Evolutionary conservation across 768 basidiomycete genomes (phyloP).

Genomic region (Mycena maculata): DNA sequence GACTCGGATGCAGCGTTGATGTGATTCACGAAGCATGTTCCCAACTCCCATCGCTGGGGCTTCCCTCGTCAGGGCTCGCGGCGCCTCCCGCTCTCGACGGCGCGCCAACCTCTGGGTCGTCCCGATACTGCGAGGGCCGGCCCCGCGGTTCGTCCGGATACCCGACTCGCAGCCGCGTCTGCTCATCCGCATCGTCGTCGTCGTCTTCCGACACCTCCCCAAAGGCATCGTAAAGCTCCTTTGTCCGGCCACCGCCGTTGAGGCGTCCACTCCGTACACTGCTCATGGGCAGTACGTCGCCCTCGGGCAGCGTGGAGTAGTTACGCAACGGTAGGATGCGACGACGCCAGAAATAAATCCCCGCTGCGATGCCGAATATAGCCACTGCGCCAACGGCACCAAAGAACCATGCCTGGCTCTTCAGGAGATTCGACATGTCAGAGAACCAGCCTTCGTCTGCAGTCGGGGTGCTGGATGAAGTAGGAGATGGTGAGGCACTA

Average conservation of each 20-base stretch:
- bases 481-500: slow-evolving; percentile 41
- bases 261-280: slow-evolving; percentile 59
- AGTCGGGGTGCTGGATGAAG: slow-evolving; percentile 62
- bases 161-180: slow-evolving; percentile 66
- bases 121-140: slow-evolving; percentile 56
- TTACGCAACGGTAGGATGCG: slow-evolving; percentile 55
- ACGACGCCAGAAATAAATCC: slow-evolving; percentile 85
- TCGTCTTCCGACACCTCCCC: slow-evolving; percentile 89
- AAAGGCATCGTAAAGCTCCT: slow-evolving; percentile 97
- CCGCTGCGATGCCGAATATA: slow-evolving; percentile 76
- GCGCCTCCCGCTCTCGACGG: slow-evolving; percentile 28
- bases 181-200: slow-evolving; percentile 81
- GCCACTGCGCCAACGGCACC: slow-evolving; percentile 83
- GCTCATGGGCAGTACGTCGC: slow-evolving; percentile 84
- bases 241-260: slow-evolving; percentile 65
- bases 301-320: slow-evolving; percentile 70
- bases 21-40: slow-evolving; percentile 66
- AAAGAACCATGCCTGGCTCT: slow-evolving; percentile 90
- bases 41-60: slow-evolving; percentile 71
- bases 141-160: slow-evolving; percentile 74
- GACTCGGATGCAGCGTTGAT: too few species aligned
- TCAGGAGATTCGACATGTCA: slow-evolving; percentile 77
- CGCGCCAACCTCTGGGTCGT: slow-evolving; percentile 59
- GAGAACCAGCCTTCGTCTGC: slow-evolving; percentile 90
- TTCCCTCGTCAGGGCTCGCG: slow-evolving; percentile 60